These are phyloP conservation scores for Kluyveromyces siamensis DNA, from an alignment of 805 yeast species.

Conservation along the genomic window DNA sequence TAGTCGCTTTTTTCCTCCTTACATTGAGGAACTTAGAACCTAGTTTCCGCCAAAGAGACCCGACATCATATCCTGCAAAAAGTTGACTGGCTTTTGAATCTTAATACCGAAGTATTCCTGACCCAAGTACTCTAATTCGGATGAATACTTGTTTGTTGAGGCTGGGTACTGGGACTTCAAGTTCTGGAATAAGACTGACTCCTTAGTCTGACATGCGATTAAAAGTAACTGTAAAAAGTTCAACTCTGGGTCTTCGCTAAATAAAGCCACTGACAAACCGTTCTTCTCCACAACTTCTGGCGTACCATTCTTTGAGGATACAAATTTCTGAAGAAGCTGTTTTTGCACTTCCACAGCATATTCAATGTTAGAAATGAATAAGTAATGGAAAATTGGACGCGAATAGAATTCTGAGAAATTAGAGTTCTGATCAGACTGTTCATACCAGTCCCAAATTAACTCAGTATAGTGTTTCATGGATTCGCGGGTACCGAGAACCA, in stretches of 20 bases:
- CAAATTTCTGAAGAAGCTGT: conserved; percentile 30
- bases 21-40: background rate
- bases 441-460: conserved; percentile 39
- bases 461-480: conserved; percentile 40
- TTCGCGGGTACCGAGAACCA: conserved; percentile 56
- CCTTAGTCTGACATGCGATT: conserved; percentile 44
- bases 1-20: too few species aligned
- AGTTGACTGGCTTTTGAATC: conserved; percentile 43
- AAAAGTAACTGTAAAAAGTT: conserved; percentile 65
- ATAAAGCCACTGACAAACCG: conserved; percentile 29
- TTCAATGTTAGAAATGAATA: conserved; percentile 56
- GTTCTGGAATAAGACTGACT: conserved; percentile 44
- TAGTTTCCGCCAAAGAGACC: conserved; percentile 42
- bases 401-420: conserved; percentile 30
- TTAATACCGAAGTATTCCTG: conserved; percentile 50
- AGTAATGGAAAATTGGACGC: conserved; percentile 69
- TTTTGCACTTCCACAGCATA: conserved; percentile 39
- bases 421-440: conserved; percentile 15
- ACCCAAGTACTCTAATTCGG: conserved; percentile 50
- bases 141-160: conserved; percentile 16
- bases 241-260: conserved; percentile 37
- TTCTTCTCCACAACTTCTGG: conserved; percentile 22
- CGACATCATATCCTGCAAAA: conserved; percentile 70
- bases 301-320: conserved; percentile 12
- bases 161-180: conserved; percentile 43